Base-by-base conservation (phyloP, 768 basidiomycete species). In the Cantharellus anzutake region DNA sequence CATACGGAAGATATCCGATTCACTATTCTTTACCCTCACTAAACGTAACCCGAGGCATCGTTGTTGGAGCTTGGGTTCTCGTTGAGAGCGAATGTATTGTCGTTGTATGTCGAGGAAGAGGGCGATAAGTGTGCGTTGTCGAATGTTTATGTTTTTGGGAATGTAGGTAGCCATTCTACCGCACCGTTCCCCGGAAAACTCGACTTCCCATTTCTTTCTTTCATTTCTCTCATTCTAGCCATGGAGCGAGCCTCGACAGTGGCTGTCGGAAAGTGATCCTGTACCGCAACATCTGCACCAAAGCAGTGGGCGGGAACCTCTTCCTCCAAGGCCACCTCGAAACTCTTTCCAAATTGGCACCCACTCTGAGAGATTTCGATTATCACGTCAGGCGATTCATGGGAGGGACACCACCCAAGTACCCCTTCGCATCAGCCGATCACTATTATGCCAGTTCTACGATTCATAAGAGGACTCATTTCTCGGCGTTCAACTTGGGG, bases 21-120 rank as follows among this genome's bases (percentile, higher is more conserved):
- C 62, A 86, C 88, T 1, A 68, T 96, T 56, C 75, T 84, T 64
- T 84, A 86, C 71, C 79, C 97, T 59, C 75, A 81, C 2, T 70
- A 78, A 55, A 68, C 70, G 62, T 93, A 83, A 65, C 93, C 94
- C 2, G 71, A 76, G 5, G 89, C 94, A 0, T 86, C 84, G 3
- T 72, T 97, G 42, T 71, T 94, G 16, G 94, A 87, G 11, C 71
- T 96, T 5, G 90, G 93, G 4, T 98, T 94, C 74, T 96, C 91
- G 3, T 78, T 99, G 42, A n/a, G n/a, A n/a, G n/a, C n/a, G n/a
- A n/a, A n/a, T n/a, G n/a, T n/a, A n/a, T n/a, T n/a, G n/a, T n/a
- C 94, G 94, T 51, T 88, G 63, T 96, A 96, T 69, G 72, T 93
- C 57, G 90, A 85, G 3, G 84, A 94, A 71, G 86, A 94, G 67